Conservation (phyloP, 179 eudicot genomes). For the Gypsophila paniculata region DNA sequence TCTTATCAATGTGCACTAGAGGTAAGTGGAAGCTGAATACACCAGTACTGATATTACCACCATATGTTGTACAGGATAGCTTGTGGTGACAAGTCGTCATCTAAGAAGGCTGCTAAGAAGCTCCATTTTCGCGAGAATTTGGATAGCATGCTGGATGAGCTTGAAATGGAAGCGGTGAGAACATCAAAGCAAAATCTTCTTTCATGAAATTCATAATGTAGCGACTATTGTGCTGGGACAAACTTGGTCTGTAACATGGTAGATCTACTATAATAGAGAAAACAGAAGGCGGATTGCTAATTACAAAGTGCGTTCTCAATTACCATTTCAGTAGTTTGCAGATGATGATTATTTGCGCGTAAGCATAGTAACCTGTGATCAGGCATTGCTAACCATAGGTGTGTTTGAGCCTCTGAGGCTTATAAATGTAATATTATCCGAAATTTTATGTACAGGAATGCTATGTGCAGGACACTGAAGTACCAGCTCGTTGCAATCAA, state of each 20-base stretch:
- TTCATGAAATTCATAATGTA: not conserved
- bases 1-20: not conserved
- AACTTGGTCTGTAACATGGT: not conserved
- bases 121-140: slow-evolving; percentile 34
- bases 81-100: slow-evolving; percentile 36
- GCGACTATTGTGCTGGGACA: slow-evolving; percentile 1
- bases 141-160: slow-evolving; percentile 34
- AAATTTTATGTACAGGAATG: slow-evolving; percentile 22
- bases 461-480: slow-evolving; percentile 34
- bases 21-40: not conserved
- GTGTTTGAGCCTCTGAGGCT: not conserved
- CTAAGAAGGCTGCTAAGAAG: slow-evolving; percentile 37
- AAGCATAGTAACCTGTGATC: slow-evolving; percentile 3
- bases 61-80: slow-evolving; percentile 31
- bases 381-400: not conserved
- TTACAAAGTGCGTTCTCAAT: not conserved
- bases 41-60: slow-evolving; percentile 17
- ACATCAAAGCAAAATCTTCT: slow-evolving; percentile 12
- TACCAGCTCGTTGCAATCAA: slow-evolving; percentile 27
- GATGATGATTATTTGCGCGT: not conserved
- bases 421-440: not conserved
- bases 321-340: not conserved
- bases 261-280: not conserved
- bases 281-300: not conserved
- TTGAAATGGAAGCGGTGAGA: slow-evolving; percentile 45